These are phyloP conservation scores for Acorus gramineus DNA, from an alignment of 106 monocot genomes.

Conservation along the genomic window DNA sequence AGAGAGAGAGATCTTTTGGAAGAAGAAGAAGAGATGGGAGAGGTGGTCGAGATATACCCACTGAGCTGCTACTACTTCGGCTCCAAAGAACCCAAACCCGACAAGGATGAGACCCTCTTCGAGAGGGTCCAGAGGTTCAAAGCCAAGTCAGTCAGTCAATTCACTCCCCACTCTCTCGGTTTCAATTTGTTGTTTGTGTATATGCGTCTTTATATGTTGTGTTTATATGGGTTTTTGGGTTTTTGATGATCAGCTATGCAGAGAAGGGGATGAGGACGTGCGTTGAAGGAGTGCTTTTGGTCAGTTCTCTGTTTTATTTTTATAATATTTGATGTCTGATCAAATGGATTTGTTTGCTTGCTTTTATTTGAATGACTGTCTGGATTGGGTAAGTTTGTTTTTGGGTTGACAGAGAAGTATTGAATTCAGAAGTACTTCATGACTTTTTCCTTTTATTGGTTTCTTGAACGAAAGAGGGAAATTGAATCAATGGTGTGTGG, in stretches of 20 bases:
- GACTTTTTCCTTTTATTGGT: too few species aligned
- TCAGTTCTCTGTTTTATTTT: slow-evolving; percentile 3
- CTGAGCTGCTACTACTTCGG: slow-evolving; percentile 40
- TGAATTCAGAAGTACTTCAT: too few species aligned
- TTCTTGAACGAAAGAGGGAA: too few species aligned
- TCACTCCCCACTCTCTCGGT: background rate
- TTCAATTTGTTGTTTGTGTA: background rate
- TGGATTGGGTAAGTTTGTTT: too few species aligned
- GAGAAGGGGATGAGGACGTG: slow-evolving; percentile 36
- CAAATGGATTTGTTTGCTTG: background rate
- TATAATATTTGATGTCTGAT: too few species aligned
- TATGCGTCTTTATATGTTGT: too few species aligned
- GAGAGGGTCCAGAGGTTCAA: slow-evolving; percentile 31
- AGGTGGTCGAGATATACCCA: slow-evolving; percentile 34
- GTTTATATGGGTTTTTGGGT: too few species aligned
- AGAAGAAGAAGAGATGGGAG: too few species aligned
- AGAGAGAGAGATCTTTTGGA: too few species aligned
- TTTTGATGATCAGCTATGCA: slow-evolving; percentile 17
- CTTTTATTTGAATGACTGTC: background rate
- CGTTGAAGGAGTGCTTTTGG: slow-evolving; percentile 46
- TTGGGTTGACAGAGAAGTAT: too few species aligned
- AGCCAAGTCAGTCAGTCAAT: slow-evolving; percentile 18
- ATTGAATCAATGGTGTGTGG: too few species aligned
- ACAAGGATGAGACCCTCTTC: slow-evolving; percentile 2
- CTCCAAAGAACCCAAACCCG: slow-evolving; percentile 29